Base-by-base conservation (phyloP, 2,329 filamentous ascomycete species). In the Trichoderma sp. region DNA sequence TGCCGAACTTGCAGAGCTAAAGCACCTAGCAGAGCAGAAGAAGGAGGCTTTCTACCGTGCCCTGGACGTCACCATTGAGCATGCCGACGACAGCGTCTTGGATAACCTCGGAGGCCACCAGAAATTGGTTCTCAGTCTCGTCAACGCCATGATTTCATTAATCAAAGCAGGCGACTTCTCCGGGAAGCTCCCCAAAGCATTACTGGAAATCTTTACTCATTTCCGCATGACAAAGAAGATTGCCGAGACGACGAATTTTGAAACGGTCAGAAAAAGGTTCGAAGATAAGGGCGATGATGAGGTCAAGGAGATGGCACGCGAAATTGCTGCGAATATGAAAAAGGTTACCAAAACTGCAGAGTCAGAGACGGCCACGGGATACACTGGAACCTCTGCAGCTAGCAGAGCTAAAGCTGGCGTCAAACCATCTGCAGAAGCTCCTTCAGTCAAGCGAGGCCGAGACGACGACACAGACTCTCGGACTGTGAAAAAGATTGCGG, bases 221-320 rank as follows among this genome's bases (percentile, higher is more conserved):
- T 91, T 91, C 75, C 91, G 89, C 45, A 92, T 91, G 75, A 87
- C 91, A 59, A 90, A 88, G 66, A 89, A 88, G 77, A 90, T 91
- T 45, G 84, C 91, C 59, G 89, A 91, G 78, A 91, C 89, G 76
- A 89, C 91, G 56, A 93, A 93, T 80, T 89, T 95, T 74, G 88
- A 90, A 75, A 91, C 89, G 73, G 89, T 93, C 18, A 87, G 91
- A 56, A 90, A 90, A 76, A 88, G 90, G 9, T 90, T 93, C 80
- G 88, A 87, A 76, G 92, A 90, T 80, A 91, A 91, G 79, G 92
- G 91, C 31, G 91, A 93, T 79, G 87, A 89, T 0, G 89, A 92
- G 71, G 89, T 91, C 65, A 92, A 92, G 79, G 87, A 87, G 5
- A 84, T 92, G 64, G 89, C 93, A 5, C 87, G 88, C 45, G 87